A percentile compares a stretch with the other conserved stretches of the same genome.
phyloP scores from a whole-genome alignment of 371 early-diverging fungal species.

The Mucor piriformis region DNA sequence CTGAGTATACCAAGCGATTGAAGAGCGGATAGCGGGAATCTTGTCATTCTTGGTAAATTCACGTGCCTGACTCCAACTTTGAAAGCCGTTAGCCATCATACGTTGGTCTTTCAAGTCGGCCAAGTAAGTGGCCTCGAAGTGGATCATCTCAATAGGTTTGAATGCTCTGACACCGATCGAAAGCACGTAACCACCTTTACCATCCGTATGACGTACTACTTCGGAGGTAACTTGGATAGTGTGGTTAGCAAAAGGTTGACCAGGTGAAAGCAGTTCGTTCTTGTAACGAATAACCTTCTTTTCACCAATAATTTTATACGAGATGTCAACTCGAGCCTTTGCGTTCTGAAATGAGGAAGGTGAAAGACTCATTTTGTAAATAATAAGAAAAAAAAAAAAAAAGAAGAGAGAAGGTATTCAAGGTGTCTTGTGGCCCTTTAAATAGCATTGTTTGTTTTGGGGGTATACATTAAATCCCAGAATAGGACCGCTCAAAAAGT shows the following conservation, averaged over 20 bases:
- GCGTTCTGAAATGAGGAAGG: slow-evolving; percentile 24
- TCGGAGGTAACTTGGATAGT: slow-evolving; percentile 20
- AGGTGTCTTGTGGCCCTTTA: no score
- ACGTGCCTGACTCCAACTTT: slow-evolving; percentile 59
- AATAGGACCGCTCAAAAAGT: neutral
- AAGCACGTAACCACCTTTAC: slow-evolving; percentile 24
- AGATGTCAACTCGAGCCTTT: slow-evolving; percentile 23
- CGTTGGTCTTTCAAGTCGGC: slow-evolving; percentile 35
- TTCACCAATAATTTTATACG: slow-evolving; percentile 21
- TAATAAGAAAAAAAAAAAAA: neutral
- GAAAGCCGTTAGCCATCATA: slow-evolving; percentile 62
- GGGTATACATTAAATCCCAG: no score
- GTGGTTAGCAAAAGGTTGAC: slow-evolving; percentile 22
- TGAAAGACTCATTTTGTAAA: slow-evolving; percentile 23
- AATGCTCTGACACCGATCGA: slow-evolving; percentile 26
- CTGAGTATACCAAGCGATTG: slow-evolving; percentile 47
- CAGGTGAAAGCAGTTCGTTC: slow-evolving; percentile 20
- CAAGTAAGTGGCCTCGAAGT: slow-evolving; percentile 37
- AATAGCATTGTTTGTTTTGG: no score
- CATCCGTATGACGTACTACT: slow-evolving; percentile 16
- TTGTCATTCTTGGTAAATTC: slow-evolving; percentile 35
- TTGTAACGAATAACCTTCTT: slow-evolving; percentile 17
- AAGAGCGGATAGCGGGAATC: slow-evolving; percentile 40
- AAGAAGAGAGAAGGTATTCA: neutral
- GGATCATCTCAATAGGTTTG: slow-evolving; percentile 29